phyloP scores from a whole-genome alignment of 2,329 filamentous ascomycete genomes.

The Graphilbum ipis-grandicollis region DNA sequence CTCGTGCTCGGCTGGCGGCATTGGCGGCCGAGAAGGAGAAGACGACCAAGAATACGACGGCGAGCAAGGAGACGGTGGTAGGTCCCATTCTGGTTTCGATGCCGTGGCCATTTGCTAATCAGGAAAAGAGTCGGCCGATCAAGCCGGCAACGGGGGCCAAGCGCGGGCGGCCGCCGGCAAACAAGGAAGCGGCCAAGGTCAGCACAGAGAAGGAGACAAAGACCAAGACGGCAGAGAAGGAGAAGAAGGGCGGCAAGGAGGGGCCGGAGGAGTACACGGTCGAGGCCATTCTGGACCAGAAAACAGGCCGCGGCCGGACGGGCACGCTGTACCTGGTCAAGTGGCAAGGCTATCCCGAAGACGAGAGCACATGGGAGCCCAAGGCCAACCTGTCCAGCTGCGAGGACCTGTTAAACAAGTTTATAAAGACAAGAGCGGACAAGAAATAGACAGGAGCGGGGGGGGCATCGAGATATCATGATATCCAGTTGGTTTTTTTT shows the following conservation, averaged over 20 bases:
- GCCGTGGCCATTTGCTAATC: not conserved
- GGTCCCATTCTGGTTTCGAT: not conserved
- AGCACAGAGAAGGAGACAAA: not conserved
- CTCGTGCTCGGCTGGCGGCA: not conserved
- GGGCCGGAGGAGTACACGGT: conserved; percentile 23
- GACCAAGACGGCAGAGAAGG: conserved; percentile 1
- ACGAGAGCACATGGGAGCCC: conserved; percentile 37
- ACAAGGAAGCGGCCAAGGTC: not conserved
- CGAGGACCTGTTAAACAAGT: conserved; percentile 14
- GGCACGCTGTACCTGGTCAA: conserved; percentile 30
- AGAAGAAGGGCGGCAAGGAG: not conserved
- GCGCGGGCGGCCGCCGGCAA: conserved; percentile 1
- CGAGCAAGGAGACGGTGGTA: not conserved
- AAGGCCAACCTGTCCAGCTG: conserved; percentile 25
- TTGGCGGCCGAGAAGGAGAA: not conserved
- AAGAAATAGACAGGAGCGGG: not conserved
- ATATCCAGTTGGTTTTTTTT: too few relatives aligned
- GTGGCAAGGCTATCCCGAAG: conserved; percentile 29
- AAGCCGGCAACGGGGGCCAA: not conserved
- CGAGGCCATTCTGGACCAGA: conserved; percentile 25
- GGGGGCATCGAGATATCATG: not conserved
- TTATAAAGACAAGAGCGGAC: conserved; percentile 9
- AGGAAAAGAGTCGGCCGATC: not conserved
- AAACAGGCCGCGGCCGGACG: conserved; percentile 19
- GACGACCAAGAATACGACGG: not conserved